These are phyloP conservation scores for Rhizopus delemar DNA, from an alignment of 371 early-diverging fungal species.

Conservation along the genomic window DNA sequence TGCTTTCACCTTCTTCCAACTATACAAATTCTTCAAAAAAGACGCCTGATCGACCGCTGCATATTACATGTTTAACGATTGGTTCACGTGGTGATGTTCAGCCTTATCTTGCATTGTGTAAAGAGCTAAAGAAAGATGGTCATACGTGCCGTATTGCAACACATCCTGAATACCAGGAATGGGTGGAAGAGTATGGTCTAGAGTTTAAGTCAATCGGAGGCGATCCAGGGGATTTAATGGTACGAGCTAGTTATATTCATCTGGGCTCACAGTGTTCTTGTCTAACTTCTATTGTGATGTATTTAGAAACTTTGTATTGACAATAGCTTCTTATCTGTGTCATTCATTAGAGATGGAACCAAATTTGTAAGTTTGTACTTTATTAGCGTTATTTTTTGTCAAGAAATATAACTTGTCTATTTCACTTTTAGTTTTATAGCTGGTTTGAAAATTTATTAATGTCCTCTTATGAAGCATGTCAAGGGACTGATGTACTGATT, in stretches of 20 bases:
- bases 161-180: conserved; percentile 70
- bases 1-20: conserved; percentile 11
- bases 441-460: conserved; percentile 74
- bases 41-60: conserved; percentile 51
- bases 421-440: conserved; percentile 55
- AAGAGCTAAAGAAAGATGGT: conserved; percentile 69
- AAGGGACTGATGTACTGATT: conserved; percentile 73
- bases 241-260: conserved; percentile 4
- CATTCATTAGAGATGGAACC: conserved; percentile 67
- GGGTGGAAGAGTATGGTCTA: conserved; percentile 73
- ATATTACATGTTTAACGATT: conserved; percentile 77
- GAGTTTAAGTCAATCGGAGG: conserved; percentile 75
- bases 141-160: conserved; percentile 77
- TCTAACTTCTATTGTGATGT: not conserved
- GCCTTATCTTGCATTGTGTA: conserved; percentile 80
- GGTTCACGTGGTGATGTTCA: conserved; percentile 87
- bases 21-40: not conserved
- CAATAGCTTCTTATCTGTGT: conserved; percentile 72
- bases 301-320: conserved; percentile 73
- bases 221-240: conserved; percentile 71
- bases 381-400: not conserved
- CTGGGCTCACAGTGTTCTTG: not conserved
- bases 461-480: conserved; percentile 69
- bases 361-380: conserved; percentile 36
- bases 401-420: not conserved